phyloP scores from a whole-genome alignment of 1,139 yeast genomes.

The Pichia sp. region DNA sequence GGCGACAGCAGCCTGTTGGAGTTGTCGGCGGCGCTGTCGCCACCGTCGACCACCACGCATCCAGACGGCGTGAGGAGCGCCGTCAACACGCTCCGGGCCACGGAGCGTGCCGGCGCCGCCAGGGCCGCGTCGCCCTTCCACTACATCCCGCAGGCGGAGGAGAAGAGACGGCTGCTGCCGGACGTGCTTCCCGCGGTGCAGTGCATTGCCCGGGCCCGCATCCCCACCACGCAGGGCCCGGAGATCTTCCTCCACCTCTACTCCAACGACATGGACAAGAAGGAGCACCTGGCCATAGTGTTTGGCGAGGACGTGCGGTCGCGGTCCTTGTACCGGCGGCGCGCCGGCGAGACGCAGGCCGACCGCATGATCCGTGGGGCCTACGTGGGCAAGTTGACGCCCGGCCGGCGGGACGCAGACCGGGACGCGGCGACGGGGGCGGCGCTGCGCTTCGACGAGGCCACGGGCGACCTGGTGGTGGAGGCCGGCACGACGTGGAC shows the following conservation, averaged over 20 bases:
- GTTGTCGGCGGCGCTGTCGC: no score
- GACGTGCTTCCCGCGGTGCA: conserved; percentile 62
- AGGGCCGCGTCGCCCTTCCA: conserved; percentile 13
- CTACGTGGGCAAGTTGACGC: conserved; percentile 80
- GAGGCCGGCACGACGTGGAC: conserved; percentile 29
- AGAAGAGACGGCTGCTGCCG: conserved; percentile 35
- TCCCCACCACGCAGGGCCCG: conserved; percentile 89
- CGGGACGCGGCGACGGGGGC: conserved; percentile 44
- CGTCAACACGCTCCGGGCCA: neutral
- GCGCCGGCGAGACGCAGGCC: conserved; percentile 70
- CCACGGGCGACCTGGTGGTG: conserved; percentile 46
- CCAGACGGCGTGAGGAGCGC: no score
- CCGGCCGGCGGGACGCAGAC: conserved; percentile 76
- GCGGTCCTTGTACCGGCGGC: conserved; percentile 56
- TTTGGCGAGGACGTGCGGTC: conserved; percentile 91
- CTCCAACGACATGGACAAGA: conserved; percentile 76
- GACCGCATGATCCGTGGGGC: conserved; percentile 98
- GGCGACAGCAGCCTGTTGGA: neutral
- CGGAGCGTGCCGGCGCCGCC: neutral
- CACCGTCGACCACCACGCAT: no score
- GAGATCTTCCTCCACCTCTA: conserved; percentile 90
- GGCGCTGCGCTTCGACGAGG: conserved; percentile 43
- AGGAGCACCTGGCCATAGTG: conserved; percentile 95
- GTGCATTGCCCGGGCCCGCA: conserved; percentile 88
- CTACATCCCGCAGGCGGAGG: conserved; percentile 12